Evolutionary conservation across 2,329 filamentous ascomycete genomes (phyloP), one percentile per base, ranked within the genome.

Genomic region (Chalaropsis thielavioides): DNA sequence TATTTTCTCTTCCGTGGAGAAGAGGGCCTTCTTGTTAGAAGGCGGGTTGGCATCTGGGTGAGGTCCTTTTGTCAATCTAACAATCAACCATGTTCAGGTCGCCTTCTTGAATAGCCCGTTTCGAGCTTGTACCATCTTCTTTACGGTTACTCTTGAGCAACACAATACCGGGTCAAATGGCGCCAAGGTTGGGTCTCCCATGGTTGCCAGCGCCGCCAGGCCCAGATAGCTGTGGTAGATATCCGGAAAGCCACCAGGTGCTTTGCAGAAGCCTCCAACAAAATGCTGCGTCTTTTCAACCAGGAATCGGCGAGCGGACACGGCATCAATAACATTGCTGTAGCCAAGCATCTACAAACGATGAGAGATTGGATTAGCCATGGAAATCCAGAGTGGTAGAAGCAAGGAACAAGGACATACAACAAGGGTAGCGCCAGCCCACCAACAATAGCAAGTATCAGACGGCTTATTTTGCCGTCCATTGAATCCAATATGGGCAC

Each of bases 361-460:
- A 38, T 4, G 8, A 15, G 54, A 38, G 15, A 31, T 31, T 22
- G 11, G 22, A 17, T 65, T 41, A 69, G 68, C 44, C 15, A 35
- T 41, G 11, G 27, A 43, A 10, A 5, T n/a, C 27, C n/a, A 24
- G 51, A 19, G 41, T 15, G 61, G 35, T 44, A 73, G 70, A 74
- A 80, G 78, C 74, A 27, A 35, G 72, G 62, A 82, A 24, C n/a
- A 3, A 44, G 6, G 73, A 62, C 74, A 68, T 71, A 80, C 77
- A 63, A 72, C 70, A 0, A 83, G 72, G 0, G 90, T 84, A 1
- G 84, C 90, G 3, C 81, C 81, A 0, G 89, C 90, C 94, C 94
- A 99, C 79, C 92, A 99, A 24, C 85, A 87, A 74, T 99, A 99
- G 76, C 94, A 99, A 0, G 94, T 97, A 75, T 99, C 94, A 10